Conservation (phyloP, 805 yeast species). For the Wickerhamiella shivajii region DNA sequence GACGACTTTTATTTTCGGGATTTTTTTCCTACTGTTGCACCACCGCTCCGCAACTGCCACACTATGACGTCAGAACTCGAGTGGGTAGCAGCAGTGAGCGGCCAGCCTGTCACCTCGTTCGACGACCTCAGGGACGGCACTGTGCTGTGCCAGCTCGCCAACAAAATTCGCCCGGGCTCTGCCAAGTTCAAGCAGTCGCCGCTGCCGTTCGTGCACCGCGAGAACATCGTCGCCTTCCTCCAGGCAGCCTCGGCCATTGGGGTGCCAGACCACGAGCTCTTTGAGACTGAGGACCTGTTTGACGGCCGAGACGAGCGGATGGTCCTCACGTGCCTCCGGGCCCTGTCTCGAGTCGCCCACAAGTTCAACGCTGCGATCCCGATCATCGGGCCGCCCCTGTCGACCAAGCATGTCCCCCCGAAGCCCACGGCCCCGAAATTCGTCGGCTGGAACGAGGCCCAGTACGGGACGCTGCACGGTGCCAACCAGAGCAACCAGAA, state of each 20-base stretch:
- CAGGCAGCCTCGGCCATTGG: constrained; percentile 44
- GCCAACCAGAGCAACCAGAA: too few relatives aligned
- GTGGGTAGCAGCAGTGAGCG: constrained; percentile 7
- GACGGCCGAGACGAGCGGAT: constrained; percentile 54
- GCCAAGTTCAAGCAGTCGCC: constrained; percentile 1
- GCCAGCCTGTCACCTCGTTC: neutral
- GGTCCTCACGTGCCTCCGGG: constrained; percentile 7
- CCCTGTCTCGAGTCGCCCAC: constrained; percentile 8
- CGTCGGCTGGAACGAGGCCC: constrained; percentile 10
- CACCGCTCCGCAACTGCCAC: too few relatives aligned
- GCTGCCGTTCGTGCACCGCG: constrained; percentile 21
- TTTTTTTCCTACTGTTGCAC: too few relatives aligned
- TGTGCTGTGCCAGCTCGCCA: constrained; percentile 1
- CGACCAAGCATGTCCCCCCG: constrained; percentile 9
- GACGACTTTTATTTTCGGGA: too few relatives aligned
- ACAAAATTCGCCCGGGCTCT: constrained; percentile 1
- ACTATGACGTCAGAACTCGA: constrained; percentile 2
- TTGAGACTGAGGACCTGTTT: constrained; percentile 57
- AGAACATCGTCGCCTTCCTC: constrained; percentile 56
- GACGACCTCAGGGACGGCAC: constrained; percentile 5
- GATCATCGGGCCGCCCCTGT: constrained; percentile 9
- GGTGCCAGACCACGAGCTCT: constrained; percentile 62
- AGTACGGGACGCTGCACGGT: too few relatives aligned
- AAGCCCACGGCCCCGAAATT: constrained; percentile 1
- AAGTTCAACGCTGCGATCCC: constrained; percentile 3